Evolutionary conservation across 495 filamentous ascomycete genomes (phyloP).

Genomic region (Xylaria curta): DNA sequence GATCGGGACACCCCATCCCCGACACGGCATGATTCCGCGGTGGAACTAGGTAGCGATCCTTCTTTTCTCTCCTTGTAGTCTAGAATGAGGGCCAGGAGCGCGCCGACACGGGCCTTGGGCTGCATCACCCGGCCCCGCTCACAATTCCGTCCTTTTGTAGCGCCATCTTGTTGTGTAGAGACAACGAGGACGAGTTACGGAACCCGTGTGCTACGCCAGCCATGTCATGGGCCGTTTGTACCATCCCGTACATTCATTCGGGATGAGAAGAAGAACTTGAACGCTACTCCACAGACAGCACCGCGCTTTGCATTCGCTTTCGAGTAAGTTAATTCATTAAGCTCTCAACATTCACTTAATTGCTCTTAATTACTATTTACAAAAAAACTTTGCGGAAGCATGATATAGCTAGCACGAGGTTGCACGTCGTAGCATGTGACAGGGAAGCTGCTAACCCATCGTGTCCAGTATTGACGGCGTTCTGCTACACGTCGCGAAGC

Average conservation of each 20-base stretch:
- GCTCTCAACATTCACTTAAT: not conserved
- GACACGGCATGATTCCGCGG: conserved; percentile 22
- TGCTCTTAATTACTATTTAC: not conserved
- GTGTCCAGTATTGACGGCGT: conserved; percentile 87
- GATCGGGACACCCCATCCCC: not conserved
- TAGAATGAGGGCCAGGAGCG: conserved; percentile 30
- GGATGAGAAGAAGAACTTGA: conserved; percentile 16
- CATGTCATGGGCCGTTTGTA: not conserved
- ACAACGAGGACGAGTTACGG: not conserved
- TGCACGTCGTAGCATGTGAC: not conserved
- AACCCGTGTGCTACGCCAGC: not conserved
- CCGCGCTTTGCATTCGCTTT: conserved; percentile 77
- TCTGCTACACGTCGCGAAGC: conserved; percentile 80
- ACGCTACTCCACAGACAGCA: conserved; percentile 19
- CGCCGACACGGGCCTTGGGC: conserved; percentile 19
- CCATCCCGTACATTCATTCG: conserved; percentile 16
- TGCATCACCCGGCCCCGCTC: conserved; percentile 30
- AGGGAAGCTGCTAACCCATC: conserved; percentile 26
- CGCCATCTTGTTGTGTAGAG: not conserved
- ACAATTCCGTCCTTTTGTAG: not conserved
- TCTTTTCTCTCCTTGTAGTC: conserved; percentile 8
- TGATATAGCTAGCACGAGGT: not conserved
- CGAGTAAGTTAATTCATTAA: conserved; percentile 63
- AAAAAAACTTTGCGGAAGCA: not conserved
- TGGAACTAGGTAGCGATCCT: not conserved